A percentile compares a stretch with the other conserved stretches of the same genome.
Evolutionary conservation across 768 basidiomycete species (phyloP).

Genomic region (Boletus rubropictus): DNA sequence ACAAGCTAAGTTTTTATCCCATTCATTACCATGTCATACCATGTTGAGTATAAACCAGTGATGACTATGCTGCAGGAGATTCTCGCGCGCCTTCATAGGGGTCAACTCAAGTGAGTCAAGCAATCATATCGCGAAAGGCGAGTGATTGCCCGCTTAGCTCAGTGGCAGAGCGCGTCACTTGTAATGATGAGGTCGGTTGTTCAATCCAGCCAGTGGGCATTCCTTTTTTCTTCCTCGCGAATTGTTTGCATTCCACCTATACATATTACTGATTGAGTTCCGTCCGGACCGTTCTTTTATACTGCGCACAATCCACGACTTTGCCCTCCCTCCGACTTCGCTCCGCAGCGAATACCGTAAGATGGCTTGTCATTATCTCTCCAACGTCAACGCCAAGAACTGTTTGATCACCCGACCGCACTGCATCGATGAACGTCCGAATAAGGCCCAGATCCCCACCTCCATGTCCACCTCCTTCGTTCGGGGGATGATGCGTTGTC

Average conservation of each 20-base stretch:
- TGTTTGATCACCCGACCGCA: slow-evolving; percentile 56
- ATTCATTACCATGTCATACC: too few species aligned
- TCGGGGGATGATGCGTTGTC: slow-evolving; percentile 42
- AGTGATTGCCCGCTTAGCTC: slow-evolving; percentile 35
- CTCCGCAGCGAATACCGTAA: slow-evolving; percentile 88
- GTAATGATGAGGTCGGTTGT: slow-evolving; percentile 43
- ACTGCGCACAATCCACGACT: slow-evolving; percentile 65
- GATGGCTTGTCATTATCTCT: slow-evolving; percentile 70
- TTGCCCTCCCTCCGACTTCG: slow-evolving; percentile 61
- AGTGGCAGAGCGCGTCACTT: slow-evolving; percentile 44
- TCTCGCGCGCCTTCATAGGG: too few species aligned
- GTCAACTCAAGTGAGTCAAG: neutral
- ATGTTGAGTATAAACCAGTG: too few species aligned
- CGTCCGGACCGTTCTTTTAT: slow-evolving; percentile 48
- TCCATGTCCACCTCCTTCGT: slow-evolving; percentile 71
- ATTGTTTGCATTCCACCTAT: too few species aligned
- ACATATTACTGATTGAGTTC: slow-evolving; percentile 14
- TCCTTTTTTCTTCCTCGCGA: neutral
- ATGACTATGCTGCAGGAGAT: too few species aligned
- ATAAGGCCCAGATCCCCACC: slow-evolving; percentile 79
- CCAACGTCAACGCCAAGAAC: slow-evolving; percentile 59
- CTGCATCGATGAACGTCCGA: slow-evolving; percentile 70
- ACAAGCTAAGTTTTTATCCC: too few species aligned
- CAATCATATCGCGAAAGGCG: fast-evolving
- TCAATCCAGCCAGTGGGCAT: slow-evolving; percentile 42